Evolutionary conservation across 352 stramenopile species (phyloP).

Genomic region (Halophytophthora polymorphica): DNA sequence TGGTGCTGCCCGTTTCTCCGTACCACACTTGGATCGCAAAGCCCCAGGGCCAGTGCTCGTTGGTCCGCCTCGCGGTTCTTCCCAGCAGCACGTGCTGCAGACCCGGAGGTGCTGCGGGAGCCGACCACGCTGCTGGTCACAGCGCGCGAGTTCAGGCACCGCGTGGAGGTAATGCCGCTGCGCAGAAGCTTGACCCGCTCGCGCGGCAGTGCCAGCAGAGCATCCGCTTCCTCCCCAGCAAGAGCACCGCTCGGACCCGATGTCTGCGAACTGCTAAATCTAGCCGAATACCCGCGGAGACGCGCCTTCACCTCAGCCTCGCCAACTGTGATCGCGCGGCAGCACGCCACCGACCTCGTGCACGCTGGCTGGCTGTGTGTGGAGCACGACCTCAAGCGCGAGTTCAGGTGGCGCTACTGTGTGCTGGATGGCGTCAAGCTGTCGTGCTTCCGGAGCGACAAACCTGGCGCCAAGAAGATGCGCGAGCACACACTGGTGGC

Average conservation of each 20-base stretch:
- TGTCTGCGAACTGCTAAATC: too few species aligned
- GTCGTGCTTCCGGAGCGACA: slow-evolving; percentile 22
- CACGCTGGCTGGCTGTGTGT: slow-evolving; percentile 39
- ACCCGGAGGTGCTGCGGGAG: too few species aligned
- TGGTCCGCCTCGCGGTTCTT: too few species aligned
- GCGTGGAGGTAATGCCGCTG: not conserved
- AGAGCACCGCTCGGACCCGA: too few species aligned
- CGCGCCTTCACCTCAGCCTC: not conserved
- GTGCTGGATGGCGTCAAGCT: slow-evolving; percentile 35
- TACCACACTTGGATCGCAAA: too few species aligned
- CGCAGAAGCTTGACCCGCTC: not conserved
- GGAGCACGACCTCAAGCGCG: slow-evolving; percentile 23
- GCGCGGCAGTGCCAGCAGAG: not conserved
- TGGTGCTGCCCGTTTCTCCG: too few species aligned
- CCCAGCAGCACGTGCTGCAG: too few species aligned
- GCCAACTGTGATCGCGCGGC: slow-evolving; percentile 6
- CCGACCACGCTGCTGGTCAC: slow-evolving; percentile 18
- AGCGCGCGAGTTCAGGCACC: slow-evolving; percentile 8
- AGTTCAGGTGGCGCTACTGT: slow-evolving; percentile 41
- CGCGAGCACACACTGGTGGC: slow-evolving; percentile 13
- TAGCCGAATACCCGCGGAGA: too few species aligned
- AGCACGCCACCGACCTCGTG: slow-evolving; percentile 6
- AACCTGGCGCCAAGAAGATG: slow-evolving; percentile 6
- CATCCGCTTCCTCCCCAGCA: too few species aligned
- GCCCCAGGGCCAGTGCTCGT: too few species aligned